Base-by-base conservation (phyloP, 78 protist genomes). In the Dictyostelium purpureum region DNA sequence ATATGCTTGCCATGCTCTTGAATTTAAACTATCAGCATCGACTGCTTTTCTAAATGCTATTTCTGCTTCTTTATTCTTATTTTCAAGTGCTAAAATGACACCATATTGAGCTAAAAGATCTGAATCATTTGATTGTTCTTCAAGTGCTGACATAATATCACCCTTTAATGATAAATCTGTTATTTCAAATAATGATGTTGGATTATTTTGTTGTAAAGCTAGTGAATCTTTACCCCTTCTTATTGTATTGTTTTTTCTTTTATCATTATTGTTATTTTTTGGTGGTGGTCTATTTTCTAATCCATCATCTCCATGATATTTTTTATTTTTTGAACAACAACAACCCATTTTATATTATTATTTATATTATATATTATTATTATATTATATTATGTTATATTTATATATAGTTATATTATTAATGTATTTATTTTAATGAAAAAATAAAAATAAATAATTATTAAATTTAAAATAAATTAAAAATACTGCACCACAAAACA, bases 321-420 rank as follows among this genome's bases (percentile, higher is more conserved):
- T 37, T 70, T 26, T 61, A 19, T 67, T 43, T 82, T 82, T 82
- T 69, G 79, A 52, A 37, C 90, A 40, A 82, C 90, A 82, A 82
- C 90, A 82, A 35, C 90, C 90, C 90, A 81, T 81, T 24, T 5
- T 81, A n/a, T 73, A 73, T 73, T 28, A 66, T 28, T 37, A 66
- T 66, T 52, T 4, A 21, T 19, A 52, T 19, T 52, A 56, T n/a
- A n/a, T 56, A 56, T 59, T 26, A 26, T 26, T 59, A 26, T 11
- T 56, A 56, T 26, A n/a, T n/a, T n/a, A n/a, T n/a, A n/a, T n/a
- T n/a, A n/a, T n/a, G n/a, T n/a, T n/a, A n/a, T n/a, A n/a, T n/a
- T n/a, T n/a, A n/a, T n/a, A n/a, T n/a, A n/a, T n/a, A n/a, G n/a
- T n/a, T n/a, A n/a, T n/a, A n/a, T n/a, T n/a, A n/a, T n/a, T n/a